Evolutionary conservation across 148 eudicot species (phyloP).

Genomic region (Mesembryanthemum crystallinum): DNA sequence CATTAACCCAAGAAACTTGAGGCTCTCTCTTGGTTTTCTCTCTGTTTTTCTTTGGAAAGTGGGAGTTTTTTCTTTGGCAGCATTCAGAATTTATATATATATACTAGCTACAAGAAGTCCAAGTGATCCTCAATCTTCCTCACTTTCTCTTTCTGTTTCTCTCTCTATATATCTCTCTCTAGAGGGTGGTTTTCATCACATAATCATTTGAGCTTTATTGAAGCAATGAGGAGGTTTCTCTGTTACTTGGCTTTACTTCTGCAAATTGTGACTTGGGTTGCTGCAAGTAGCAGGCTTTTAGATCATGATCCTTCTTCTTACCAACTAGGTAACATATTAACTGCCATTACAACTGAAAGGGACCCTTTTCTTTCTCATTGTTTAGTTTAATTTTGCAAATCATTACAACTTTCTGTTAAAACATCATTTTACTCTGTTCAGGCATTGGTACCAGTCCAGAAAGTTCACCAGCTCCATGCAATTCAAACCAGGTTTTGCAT

Average conservation of each 20-base stretch:
- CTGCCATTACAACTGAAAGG: neutral
- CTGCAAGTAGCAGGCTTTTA: slow-evolving; percentile 50
- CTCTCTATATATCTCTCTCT: neutral
- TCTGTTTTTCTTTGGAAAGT: slow-evolving; percentile 34
- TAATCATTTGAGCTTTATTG: slow-evolving; percentile 29
- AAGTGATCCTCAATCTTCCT: slow-evolving; percentile 3
- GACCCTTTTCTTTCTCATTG: too few relatives aligned
- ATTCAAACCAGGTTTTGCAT: slow-evolving; percentile 30
- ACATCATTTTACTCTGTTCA: slow-evolving; percentile 28
- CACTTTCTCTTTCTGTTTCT: neutral
- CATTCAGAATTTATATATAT: too few relatives aligned
- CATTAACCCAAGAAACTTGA: slow-evolving; percentile 34
- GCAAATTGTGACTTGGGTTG: slow-evolving; percentile 49
- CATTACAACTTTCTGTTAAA: neutral
- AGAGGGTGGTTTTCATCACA: slow-evolving; percentile 10
- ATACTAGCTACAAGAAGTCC: neutral
- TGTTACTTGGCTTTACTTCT: slow-evolving; percentile 33
- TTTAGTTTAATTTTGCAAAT: neutral
- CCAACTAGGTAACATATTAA: slow-evolving; percentile 17
- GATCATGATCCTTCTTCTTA: slow-evolving; percentile 27
- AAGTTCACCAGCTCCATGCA: slow-evolving; percentile 22
- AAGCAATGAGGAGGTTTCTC: slow-evolving; percentile 25
- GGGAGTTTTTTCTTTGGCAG: too few relatives aligned
- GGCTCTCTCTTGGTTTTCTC: neutral
- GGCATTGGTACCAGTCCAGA: slow-evolving; percentile 24